Evolutionary conservation across 495 filamentous ascomycete genomes (phyloP).

Genomic region (Aspergillus affinis): DNA sequence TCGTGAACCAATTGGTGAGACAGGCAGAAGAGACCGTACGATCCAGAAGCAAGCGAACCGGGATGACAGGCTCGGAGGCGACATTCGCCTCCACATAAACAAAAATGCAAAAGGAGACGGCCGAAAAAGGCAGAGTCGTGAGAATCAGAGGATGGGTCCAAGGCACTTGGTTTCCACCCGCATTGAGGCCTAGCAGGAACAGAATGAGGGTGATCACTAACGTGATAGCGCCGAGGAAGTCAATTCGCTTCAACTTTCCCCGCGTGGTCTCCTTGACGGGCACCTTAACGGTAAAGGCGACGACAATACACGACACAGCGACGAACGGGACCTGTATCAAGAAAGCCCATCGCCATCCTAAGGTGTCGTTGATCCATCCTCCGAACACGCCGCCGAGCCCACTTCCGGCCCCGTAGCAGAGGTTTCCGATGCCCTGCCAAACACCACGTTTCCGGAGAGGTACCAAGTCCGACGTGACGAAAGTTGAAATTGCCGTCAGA

Average conservation of each 20-base stretch:
- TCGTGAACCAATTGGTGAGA: slow-evolving; percentile 70
- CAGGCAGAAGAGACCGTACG: slow-evolving; percentile 74
- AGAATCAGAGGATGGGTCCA: slow-evolving; percentile 84
- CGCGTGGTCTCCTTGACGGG: slow-evolving; percentile 69
- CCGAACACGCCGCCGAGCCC: slow-evolving; percentile 62
- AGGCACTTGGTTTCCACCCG: slow-evolving; percentile 80
- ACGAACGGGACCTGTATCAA: slow-evolving; percentile 71
- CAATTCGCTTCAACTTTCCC: slow-evolving; percentile 66
- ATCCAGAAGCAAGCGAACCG: slow-evolving; percentile 71
- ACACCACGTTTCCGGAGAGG: slow-evolving; percentile 79
- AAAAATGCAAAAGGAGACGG: slow-evolving; percentile 53
- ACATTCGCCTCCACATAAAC: slow-evolving; percentile 64
- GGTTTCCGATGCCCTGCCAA: slow-evolving; percentile 84
- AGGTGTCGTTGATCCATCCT: slow-evolving; percentile 75
- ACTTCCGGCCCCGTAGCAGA: slow-evolving; percentile 72
- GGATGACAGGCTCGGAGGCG: slow-evolving; percentile 78
- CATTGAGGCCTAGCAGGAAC: slow-evolving; percentile 76
- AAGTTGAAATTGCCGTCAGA: slow-evolving; percentile 76
- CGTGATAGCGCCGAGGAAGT: slow-evolving; percentile 73
- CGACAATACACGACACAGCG: slow-evolving; percentile 63
- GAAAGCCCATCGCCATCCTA: slow-evolving; percentile 78
- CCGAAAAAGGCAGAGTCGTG: slow-evolving; percentile 63
- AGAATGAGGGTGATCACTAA: slow-evolving; percentile 70
- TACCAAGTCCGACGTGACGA: slow-evolving; percentile 78
- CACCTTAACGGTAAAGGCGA: slow-evolving; percentile 66